Evolutionary conservation across 345 rosid genomes (phyloP).

Genomic region (Hypericum androsaemum): DNA sequence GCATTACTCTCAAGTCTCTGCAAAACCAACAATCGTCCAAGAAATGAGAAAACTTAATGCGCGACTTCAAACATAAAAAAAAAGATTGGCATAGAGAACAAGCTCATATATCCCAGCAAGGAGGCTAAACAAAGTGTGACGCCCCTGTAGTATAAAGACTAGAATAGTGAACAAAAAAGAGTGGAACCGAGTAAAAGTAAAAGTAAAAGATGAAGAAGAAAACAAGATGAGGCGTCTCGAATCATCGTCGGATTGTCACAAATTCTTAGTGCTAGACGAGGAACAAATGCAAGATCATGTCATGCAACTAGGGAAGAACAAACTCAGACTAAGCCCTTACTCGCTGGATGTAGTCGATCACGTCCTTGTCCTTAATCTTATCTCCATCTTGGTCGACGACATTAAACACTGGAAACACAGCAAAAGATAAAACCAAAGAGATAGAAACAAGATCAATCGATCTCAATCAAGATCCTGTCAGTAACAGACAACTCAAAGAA

Average conservation of each 20-base stretch:
- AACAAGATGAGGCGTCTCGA: too few relatives aligned
- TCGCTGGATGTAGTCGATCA: conserved; percentile 35
- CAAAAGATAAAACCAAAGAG: conserved; percentile 2
- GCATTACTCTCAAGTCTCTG: conserved; percentile 78
- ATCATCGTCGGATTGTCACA: too few relatives aligned
- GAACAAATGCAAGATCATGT: too few relatives aligned
- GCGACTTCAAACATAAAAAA: too few relatives aligned
- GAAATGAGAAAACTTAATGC: conserved; percentile 3
- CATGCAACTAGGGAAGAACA: background rate
- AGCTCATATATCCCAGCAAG: too few relatives aligned
- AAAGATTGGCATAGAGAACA: too few relatives aligned
- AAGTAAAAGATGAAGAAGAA: too few relatives aligned
- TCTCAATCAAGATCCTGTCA: background rate
- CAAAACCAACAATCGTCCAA: conserved; percentile 3
- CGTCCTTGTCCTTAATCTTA: conserved; percentile 1
- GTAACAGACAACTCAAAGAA: conserved; percentile 7
- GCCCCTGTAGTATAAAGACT: too few relatives aligned
- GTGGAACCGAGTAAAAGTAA: too few relatives aligned
- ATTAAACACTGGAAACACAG: conserved; percentile 45
- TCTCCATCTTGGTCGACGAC: conserved; percentile 8
- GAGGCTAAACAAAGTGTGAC: too few relatives aligned
- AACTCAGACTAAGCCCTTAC: conserved; percentile 21
- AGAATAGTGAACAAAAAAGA: too few relatives aligned
- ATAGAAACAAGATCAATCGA: conserved; percentile 1
- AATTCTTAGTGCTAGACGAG: too few relatives aligned